Conservation (phyloP, 176 grass and related monocot species). For the Coix lacrymajobi region DNA sequence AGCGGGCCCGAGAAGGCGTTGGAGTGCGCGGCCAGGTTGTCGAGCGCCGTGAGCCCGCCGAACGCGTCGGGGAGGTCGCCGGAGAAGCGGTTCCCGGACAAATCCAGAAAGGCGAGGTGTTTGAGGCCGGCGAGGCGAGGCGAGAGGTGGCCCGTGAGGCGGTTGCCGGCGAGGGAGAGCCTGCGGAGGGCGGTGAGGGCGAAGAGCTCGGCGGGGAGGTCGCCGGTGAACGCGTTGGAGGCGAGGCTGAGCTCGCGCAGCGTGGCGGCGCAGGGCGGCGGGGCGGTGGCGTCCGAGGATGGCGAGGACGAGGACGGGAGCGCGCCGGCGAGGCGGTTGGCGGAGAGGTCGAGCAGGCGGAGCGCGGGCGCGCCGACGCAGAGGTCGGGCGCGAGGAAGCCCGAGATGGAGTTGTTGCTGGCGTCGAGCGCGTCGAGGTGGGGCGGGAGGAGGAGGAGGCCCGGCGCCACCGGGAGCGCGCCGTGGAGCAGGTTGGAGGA, state of each 20-base stretch:
- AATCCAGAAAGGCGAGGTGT: conserved; percentile 50
- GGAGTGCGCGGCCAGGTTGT: conserved; percentile 57
- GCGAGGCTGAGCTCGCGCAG: conserved; percentile 51
- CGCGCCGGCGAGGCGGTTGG: conserved; percentile 50
- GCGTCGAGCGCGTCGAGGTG: conserved; percentile 51
- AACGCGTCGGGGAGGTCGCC: conserved; percentile 77
- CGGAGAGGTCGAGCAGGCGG: conserved; percentile 63
- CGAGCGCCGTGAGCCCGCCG: conserved; percentile 40
- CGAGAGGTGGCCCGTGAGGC: conserved; percentile 47
- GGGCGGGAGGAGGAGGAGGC: not conserved
- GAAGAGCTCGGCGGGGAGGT: conserved; percentile 58
- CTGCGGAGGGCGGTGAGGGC: conserved; percentile 39
- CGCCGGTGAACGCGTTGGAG: conserved; percentile 59
- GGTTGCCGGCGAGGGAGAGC: conserved; percentile 65
- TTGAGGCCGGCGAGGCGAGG: conserved; percentile 36
- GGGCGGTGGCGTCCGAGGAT: too few species aligned
- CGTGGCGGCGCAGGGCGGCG: conserved; percentile 41
- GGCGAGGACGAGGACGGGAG: conserved; percentile 34
- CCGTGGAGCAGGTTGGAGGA: conserved; percentile 74
- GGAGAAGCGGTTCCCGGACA: conserved; percentile 64
- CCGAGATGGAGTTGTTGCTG: conserved; percentile 85
- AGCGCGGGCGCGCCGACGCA: conserved; percentile 40
- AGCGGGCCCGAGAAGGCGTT: conserved; percentile 55
- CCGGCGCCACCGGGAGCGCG: not conserved
- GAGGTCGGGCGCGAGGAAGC: conserved; percentile 48